Conservation (phyloP, 257 asterid genomes). For the Solanum infundibuliforme region DNA sequence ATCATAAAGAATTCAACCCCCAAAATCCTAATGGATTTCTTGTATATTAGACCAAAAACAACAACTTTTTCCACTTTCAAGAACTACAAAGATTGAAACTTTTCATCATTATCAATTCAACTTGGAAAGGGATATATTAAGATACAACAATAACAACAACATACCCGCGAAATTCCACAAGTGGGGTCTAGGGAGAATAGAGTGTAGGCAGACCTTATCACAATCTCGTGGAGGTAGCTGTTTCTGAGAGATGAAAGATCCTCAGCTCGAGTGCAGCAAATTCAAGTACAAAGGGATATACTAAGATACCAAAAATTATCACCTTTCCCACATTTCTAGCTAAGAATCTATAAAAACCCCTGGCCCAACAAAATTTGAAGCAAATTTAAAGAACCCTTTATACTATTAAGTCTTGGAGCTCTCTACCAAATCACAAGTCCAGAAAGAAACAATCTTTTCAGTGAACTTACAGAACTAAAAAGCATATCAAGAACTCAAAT, state of each 20-base stretch:
- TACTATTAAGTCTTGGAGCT: not conserved
- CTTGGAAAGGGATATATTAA: not conserved
- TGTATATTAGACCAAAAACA: not conserved
- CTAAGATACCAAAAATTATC: not conserved
- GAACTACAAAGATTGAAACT: slow-evolving; percentile 4
- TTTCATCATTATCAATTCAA: slow-evolving; percentile 18
- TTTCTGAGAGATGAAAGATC: not conserved
- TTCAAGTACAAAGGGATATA: not conserved
- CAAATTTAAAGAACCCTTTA: not conserved
- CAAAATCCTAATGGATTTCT: not conserved
- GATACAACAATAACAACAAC: not conserved
- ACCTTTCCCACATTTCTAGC: not conserved
- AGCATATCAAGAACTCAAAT: slow-evolving; percentile 10
- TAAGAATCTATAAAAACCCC: not conserved
- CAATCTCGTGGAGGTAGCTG: not conserved
- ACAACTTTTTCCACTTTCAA: slow-evolving; percentile 3
- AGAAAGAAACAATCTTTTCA: not conserved
- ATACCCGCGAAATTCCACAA: not conserved
- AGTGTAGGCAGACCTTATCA: not conserved
- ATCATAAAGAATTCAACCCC: not conserved
- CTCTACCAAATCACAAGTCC: not conserved
- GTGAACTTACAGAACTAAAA: not conserved
- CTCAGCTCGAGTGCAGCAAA: not conserved
- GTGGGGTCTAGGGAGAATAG: not conserved
- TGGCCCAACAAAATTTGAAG: not conserved